phyloP scores from a whole-genome alignment of 768 basidiomycete genomes.

The Daedaleopsis sinensis region DNA sequence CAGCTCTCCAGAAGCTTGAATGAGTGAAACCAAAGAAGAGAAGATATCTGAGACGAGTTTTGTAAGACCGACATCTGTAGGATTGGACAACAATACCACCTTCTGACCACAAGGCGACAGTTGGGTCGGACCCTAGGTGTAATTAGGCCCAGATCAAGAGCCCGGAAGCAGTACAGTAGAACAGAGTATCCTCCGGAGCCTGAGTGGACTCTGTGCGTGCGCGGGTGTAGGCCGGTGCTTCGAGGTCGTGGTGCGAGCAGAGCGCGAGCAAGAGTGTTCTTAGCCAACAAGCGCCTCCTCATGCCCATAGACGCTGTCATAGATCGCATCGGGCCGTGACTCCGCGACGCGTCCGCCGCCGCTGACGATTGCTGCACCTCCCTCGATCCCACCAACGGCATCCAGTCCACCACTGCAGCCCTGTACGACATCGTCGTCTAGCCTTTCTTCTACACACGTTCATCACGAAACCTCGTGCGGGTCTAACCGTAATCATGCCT shows the following conservation, averaged over 20 bases:
- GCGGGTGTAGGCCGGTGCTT: not conserved
- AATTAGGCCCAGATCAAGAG: too few relatives aligned
- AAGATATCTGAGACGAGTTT: too few relatives aligned
- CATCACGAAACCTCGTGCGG: not conserved
- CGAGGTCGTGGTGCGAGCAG: not conserved
- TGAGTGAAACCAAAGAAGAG: too few relatives aligned
- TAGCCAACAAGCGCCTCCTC: not conserved
- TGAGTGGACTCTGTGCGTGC: not conserved
- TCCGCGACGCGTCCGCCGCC: conserved; percentile 4
- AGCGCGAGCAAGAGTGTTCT: conserved; percentile 3
- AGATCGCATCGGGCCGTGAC: not conserved
- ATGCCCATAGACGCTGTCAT: not conserved
- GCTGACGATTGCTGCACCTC: conserved; percentile 3
- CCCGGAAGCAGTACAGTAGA: not conserved
- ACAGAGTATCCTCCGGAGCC: not conserved
- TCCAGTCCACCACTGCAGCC: not conserved
- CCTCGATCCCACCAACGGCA: conserved; percentile 1
- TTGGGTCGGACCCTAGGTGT: too few relatives aligned
- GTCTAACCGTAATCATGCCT: conserved; percentile 19
- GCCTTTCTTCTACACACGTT: not conserved
- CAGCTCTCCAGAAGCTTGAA: too few relatives aligned
- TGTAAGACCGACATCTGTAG: too few relatives aligned
- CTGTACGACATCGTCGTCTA: not conserved
- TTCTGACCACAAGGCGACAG: too few relatives aligned
- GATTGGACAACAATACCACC: too few relatives aligned